These are phyloP conservation scores for Flaveria trinervia DNA, from an alignment of 129 eudicot species.

Conservation along the genomic window DNA sequence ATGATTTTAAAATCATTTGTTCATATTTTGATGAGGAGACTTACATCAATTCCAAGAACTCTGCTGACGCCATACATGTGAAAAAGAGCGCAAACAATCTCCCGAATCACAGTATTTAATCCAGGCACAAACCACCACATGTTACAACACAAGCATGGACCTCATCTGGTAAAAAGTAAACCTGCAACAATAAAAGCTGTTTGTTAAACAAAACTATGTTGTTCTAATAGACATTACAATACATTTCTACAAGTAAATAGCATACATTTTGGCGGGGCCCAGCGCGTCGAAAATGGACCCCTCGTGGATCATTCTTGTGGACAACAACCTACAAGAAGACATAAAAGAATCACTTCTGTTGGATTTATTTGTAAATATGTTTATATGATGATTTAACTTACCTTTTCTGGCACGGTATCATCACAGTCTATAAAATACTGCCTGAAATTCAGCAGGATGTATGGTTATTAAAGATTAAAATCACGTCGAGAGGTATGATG, in stretches of 20 bases:
- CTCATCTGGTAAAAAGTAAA: slow-evolving; percentile 71
- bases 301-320: slow-evolving; percentile 74
- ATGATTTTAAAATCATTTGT: slow-evolving; percentile 2
- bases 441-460: slow-evolving; percentile 54
- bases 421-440: slow-evolving; percentile 79
- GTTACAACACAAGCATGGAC: slow-evolving; percentile 87
- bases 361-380: slow-evolving; percentile 9
- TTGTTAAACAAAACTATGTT: slow-evolving; percentile 25
- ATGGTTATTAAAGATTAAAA: slow-evolving; percentile 13
- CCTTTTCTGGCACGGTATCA: slow-evolving; percentile 89
- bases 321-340: slow-evolving; percentile 56
- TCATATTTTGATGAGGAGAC: slow-evolving; percentile 27
- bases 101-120: slow-evolving; percentile 86
- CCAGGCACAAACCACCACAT: slow-evolving; percentile 95
- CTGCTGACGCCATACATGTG: slow-evolving; percentile 77
- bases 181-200: slow-evolving; percentile 46
- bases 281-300: slow-evolving; percentile 90
- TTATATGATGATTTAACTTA: slow-evolving; percentile 14
- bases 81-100: slow-evolving; percentile 78
- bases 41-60: slow-evolving; percentile 87
- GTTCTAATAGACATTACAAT: neutral
- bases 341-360: slow-evolving; percentile 9
- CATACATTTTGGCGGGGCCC: slow-evolving; percentile 84
- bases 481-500: neutral
- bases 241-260: neutral